Evolutionary conservation across 2,329 filamentous ascomycete species (phyloP), one percentile per base, ranked within the genome.

Genomic region (Monosporascus sp.): DNA sequence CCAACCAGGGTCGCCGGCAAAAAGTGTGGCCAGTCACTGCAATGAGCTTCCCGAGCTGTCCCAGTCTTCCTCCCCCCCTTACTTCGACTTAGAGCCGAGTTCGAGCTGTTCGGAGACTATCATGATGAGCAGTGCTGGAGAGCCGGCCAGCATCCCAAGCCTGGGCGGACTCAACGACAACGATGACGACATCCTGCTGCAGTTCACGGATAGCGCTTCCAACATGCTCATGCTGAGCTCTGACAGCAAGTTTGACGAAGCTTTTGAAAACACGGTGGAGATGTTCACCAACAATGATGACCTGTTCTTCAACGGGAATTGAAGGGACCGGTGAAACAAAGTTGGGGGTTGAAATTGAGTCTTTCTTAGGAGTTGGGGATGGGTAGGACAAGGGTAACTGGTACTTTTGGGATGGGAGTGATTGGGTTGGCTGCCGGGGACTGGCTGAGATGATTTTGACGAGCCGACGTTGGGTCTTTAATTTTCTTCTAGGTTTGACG

Each of bases 31-130:
- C 18, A 80, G 79, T 67, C 75, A 78, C 53, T 80, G 77, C 66
- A 80, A 78, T 66, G 81, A 81, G 3, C 80, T 81, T 5, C 82
- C 82, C 1, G 81, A 80, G 56, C 76, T 85, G 31, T 84, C 81
- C n/a, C 77, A 81, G 55, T 81, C 81, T 22, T 80, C 80, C 15
- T 84, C 82, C 24, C 81, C 81, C 4, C 78, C 78, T 45, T 78
- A 74, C 65, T 81, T 78, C 59, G 72, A 78, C 43, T 65, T 74
- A 53, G 75, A 78, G 43, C 68, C 72, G 41, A 72, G 69, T 62
- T 66, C 68, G n/a, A 20, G 20, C 40, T 18, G 40, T 20, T 20
- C 40, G 11, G 40, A 43, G 11, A 4, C 20, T 43, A 53, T 62
- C n/a, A 64, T 73, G 61, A 65, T 68, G 52, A 66, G 65, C 47